Evolutionary conservation across 257 asterid species (phyloP).

Genomic region (Fraxinus cuspidata): DNA sequence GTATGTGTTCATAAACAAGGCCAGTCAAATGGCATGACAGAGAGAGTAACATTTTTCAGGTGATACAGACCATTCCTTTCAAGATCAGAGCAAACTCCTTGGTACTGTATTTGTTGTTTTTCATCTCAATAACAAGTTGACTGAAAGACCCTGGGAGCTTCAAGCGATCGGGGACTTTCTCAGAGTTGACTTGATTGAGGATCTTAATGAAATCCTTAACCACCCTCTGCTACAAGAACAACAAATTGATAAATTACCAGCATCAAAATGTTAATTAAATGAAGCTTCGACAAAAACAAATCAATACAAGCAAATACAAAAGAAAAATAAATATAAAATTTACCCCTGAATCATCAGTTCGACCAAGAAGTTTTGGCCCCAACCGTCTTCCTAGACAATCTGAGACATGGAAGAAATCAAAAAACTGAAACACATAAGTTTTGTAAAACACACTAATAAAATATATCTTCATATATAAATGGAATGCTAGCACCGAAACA

Average conservation of each 20-base stretch:
- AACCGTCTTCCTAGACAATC: constrained; percentile 96
- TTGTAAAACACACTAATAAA: background rate
- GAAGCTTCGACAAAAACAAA: constrained; percentile 11
- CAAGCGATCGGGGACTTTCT: constrained; percentile 78
- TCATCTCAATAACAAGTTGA: constrained; percentile 94
- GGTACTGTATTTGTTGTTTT: constrained; percentile 69
- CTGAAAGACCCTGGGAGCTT: constrained; percentile 88
- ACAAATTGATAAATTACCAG: constrained; percentile 13
- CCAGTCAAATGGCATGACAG: background rate
- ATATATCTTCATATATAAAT: background rate
- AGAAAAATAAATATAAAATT: constrained; percentile 23
- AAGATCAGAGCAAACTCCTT: constrained; percentile 89
- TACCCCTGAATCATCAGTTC: constrained; percentile 95
- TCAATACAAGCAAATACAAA: constrained; percentile 6
- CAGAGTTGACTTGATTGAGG: constrained; percentile 87
- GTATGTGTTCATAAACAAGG: background rate
- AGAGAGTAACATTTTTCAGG: background rate
- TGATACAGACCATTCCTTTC: constrained; percentile 87
- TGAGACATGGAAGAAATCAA: constrained; percentile 39
- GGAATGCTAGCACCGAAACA: constrained; percentile 13
- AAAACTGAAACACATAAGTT: constrained; percentile 21
- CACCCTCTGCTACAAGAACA: constrained; percentile 66
- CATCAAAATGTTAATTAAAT: constrained; percentile 15
- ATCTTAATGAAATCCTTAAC: constrained; percentile 85
- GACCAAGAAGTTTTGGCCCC: constrained; percentile 94